A percentile compares a stretch with the other conserved stretches of the same genome.
Evolutionary conservation across 306 rosid genomes (phyloP).

Genomic region (Mimosa pudica): DNA sequence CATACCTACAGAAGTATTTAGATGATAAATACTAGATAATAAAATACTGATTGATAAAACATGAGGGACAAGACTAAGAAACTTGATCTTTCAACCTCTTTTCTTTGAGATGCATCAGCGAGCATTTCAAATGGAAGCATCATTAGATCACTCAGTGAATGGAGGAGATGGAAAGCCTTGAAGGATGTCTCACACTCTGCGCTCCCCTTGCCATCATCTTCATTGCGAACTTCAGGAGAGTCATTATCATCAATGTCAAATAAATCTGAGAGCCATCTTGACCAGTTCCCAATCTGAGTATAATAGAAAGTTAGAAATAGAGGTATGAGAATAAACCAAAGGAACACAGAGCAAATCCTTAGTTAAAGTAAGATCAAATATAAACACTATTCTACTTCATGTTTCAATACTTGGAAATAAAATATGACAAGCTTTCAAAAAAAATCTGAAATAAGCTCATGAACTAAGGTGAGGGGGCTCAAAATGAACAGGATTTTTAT

Average conservation of each 20-base stretch:
- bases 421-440: constrained; percentile 2
- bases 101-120: constrained; percentile 59
- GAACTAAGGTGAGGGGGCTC: background rate
- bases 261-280: constrained; percentile 83
- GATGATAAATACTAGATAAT: background rate
- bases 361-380: constrained; percentile 24
- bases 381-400: background rate
- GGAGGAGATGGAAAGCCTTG: constrained; percentile 74
- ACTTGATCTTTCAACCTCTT: constrained; percentile 58
- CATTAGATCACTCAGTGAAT: constrained; percentile 86
- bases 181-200: constrained; percentile 53
- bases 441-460: background rate
- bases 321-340: constrained; percentile 33
- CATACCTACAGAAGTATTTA: constrained; percentile 56
- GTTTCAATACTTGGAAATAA: background rate
- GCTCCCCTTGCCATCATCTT: constrained; percentile 40
- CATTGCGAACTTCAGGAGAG: constrained; percentile 45
- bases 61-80: background rate
- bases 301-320: constrained; percentile 10
- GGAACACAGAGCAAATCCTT: constrained; percentile 30
- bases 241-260: constrained; percentile 78
- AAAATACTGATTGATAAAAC: background rate
- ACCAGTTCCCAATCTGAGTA: constrained; percentile 86
- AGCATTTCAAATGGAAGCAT: constrained; percentile 89
- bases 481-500: background rate